Evolutionary conservation across 2,329 filamentous ascomycete species (phyloP), one percentile per base, ranked within the genome.

Genomic region (Fusarium decemcellulare): DNA sequence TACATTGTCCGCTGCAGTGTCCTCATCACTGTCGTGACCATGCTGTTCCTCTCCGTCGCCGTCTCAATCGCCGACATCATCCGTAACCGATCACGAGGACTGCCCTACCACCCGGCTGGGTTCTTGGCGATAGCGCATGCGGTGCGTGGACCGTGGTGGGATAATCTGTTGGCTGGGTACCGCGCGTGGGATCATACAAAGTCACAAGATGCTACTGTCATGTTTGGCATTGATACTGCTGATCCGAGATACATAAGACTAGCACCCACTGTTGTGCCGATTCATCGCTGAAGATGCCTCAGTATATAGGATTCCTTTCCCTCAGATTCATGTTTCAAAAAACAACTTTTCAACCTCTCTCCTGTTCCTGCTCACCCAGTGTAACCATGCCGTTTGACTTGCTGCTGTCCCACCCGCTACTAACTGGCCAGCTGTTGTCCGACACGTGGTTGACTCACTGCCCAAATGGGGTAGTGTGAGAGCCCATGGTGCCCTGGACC

Each of bases 1-100:
- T 72, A 72, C 34, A 71, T 72, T 0, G 70, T 62, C 6, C 67
- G 70, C 5, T 63, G 64, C 1, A 72, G 70, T 18, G n/a, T 72
- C 16, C 46, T 72, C 15, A 62, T 72, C 6, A 54, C 70, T 0
- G 67, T 72, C 0, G 58, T 61, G 0, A 14, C 56, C 2, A 72
- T 72, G 70, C 56, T 72, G 1, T 36, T 57, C 23, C 7, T 72
- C 1, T 50, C 61, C 1, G 59, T 72, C 0, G 27, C 37, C 0
- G 70, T 72, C 34, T 68, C 70, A 3, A 23, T 71, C 2, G 48
- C 72, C 18, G 70, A 72, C 3, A 68, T 72, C 7, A 50, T 69
- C 23, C 70, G 70, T 0, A 72, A 72, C 8, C 65, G 56, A 4
- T 37, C 43, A 0, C 64, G 63, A 1, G 70, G 60, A 4, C 53